These are phyloP conservation scores for Cadophora malorum DNA, from an alignment of 2,329 filamentous ascomycete genomes.

Conservation along the genomic window DNA sequence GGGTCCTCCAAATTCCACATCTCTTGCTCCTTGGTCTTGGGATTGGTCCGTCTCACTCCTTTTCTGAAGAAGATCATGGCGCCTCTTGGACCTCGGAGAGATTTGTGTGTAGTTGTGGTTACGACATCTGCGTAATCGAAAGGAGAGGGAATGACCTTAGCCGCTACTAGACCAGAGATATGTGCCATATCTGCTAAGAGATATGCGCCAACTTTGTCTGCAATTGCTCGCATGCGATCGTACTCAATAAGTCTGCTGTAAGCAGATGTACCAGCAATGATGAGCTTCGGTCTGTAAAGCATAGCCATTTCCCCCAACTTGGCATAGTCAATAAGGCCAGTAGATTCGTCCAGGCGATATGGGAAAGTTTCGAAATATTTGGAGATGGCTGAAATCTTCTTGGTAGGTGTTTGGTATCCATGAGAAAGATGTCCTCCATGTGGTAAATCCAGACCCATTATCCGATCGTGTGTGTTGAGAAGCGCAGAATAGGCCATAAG, in stretches of 20 bases:
- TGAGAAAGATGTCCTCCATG: conserved; percentile 96
- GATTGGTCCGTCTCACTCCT: conserved; percentile 81
- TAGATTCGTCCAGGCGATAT: conserved; percentile 88
- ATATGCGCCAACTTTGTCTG: conserved; percentile 91
- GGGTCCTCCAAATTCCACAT: conserved; percentile 90
- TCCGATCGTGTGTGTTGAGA: conserved; percentile 88
- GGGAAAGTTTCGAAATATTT: conserved; percentile 99
- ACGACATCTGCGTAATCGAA: conserved; percentile 93
- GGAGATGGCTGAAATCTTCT: conserved; percentile 96
- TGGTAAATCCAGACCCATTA: conserved; percentile 96
- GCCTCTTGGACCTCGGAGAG: conserved; percentile 89
- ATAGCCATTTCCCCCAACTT: conserved; percentile 85
- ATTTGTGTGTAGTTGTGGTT: conserved; percentile 98
- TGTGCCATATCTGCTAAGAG: conserved; percentile 96
- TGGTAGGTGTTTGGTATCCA: conserved; percentile 93
- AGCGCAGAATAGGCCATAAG: conserved; percentile 90
- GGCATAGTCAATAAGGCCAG: conserved; percentile 94
- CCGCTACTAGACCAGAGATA: conserved; percentile 92
- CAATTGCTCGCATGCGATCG: conserved; percentile 86
- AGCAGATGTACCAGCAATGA: conserved; percentile 92
- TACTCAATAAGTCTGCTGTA: conserved; percentile 98
- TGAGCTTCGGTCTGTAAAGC: conserved; percentile 92
- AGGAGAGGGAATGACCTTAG: conserved; percentile 87
- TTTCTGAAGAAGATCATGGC: conserved; percentile 99
- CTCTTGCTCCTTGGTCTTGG: conserved; percentile 85